Conservation (phyloP, 768 basidiomycete genomes). For the Termitomyces eurrhizus region DNA sequence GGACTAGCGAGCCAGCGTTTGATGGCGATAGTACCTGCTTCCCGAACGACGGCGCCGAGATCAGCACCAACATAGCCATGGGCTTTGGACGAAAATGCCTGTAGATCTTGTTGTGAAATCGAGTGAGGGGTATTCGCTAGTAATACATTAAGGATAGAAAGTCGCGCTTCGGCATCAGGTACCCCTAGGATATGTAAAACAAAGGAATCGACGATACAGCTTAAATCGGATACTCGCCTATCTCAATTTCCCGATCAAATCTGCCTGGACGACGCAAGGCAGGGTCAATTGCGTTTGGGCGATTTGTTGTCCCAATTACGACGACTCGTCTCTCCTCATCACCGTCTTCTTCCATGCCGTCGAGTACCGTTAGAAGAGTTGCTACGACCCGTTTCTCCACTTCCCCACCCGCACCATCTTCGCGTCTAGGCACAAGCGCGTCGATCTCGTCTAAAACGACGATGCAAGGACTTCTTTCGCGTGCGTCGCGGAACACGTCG, state of each 20-base stretch:
- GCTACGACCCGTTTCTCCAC: constrained; percentile 97
- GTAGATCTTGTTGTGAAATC: constrained; percentile 57
- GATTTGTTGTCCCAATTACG: constrained; percentile 94
- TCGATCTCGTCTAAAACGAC: constrained; percentile 96
- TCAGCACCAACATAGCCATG: constrained; percentile 99
- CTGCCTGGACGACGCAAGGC: constrained; percentile 85
- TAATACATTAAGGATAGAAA: constrained; percentile 83
- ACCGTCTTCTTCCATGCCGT: constrained; percentile 67
- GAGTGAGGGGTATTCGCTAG: constrained; percentile 77
- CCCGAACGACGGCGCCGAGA: constrained; percentile 85
- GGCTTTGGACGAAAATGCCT: constrained; percentile 66
- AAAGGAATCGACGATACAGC: not conserved
- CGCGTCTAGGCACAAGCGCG: constrained; percentile 86
- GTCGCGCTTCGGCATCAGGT: constrained; percentile 82
- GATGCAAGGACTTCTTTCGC: constrained; percentile 81
- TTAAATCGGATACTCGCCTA: constrained; percentile 47
- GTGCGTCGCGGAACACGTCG: constrained; percentile 85
- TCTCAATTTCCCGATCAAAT: constrained; percentile 95
- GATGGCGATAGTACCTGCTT: constrained; percentile 89
- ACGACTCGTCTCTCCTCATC: constrained; percentile 64
- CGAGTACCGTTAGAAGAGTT: constrained; percentile 89
- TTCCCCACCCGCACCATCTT: constrained; percentile 88
- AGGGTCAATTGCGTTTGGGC: constrained; percentile 94
- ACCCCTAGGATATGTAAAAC: constrained; percentile 51
- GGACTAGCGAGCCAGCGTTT: constrained; percentile 63